Conservation (phyloP, 441 rosid genomes). For the Erodium trifolium region DNA sequence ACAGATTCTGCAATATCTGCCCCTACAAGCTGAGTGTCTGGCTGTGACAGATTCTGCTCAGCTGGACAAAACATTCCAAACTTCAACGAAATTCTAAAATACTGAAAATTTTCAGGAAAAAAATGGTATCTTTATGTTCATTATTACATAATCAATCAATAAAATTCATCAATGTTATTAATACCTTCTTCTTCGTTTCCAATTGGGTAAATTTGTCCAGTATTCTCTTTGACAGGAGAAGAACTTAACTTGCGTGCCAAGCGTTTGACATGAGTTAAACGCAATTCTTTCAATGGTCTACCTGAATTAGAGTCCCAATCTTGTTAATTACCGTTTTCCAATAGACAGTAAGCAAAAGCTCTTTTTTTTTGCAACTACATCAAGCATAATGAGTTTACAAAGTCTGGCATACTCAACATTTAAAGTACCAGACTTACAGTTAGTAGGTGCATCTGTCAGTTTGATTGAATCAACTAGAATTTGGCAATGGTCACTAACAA, state of each 20-base stretch:
- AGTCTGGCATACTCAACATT: background rate
- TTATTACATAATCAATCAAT: background rate
- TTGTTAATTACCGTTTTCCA: conserved; percentile 1
- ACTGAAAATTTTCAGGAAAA: background rate
- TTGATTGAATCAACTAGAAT: conserved; percentile 23
- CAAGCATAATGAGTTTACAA: background rate
- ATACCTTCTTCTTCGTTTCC: conserved; percentile 26
- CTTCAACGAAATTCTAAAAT: conserved; percentile 7
- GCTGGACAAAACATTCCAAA: conserved; percentile 14
- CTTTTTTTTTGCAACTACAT: background rate
- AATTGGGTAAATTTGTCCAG: conserved; percentile 18
- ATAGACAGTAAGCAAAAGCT: background rate
- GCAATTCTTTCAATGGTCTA: conserved; percentile 43
- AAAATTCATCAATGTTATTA: background rate
- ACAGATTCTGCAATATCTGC: conserved; percentile 5
- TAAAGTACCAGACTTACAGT: conserved; percentile 35
- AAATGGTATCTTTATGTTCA: background rate
- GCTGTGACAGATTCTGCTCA: conserved; percentile 16
- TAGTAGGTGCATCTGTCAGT: conserved; percentile 28
- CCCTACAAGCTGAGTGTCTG: conserved; percentile 14
- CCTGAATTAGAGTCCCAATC: conserved; percentile 31
- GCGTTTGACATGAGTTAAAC: conserved; percentile 58
- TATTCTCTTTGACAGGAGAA: conserved; percentile 19
- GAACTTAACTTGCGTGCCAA: conserved; percentile 41
- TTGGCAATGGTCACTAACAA: conserved; percentile 18